These are phyloP conservation scores for Chionographis japonica DNA, from an alignment of 106 monocot genomes.

Conservation along the genomic window DNA sequence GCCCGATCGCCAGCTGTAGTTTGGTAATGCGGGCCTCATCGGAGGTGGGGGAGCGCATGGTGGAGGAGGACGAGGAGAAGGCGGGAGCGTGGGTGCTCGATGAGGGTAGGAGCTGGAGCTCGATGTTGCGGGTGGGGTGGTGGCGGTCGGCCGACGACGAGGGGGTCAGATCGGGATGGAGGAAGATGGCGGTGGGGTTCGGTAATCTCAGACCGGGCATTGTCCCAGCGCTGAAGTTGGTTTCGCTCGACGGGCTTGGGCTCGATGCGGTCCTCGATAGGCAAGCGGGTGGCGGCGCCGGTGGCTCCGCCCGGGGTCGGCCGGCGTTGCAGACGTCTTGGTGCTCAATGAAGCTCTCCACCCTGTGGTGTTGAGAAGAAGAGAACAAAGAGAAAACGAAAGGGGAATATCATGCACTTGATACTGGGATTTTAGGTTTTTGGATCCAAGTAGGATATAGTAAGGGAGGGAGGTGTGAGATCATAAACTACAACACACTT, in stretches of 20 bases:
- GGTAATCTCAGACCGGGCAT: neutral
- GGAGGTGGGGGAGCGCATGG: neutral
- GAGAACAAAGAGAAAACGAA: neutral
- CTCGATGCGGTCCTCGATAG: conserved; percentile 46
- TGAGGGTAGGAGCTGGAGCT: conserved; percentile 46
- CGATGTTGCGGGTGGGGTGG: neutral
- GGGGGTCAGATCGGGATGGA: neutral
- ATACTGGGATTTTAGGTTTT: neutral
- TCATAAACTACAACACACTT: neutral
- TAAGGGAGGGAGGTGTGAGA: neutral
- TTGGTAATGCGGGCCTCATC: conserved; percentile 7
- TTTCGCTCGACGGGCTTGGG: conserved; percentile 41
- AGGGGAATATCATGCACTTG: no score
- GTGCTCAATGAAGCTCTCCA: conserved; percentile 71
- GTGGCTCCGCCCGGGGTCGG: conserved; percentile 16
- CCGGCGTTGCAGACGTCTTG: conserved; percentile 48
- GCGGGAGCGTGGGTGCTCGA: neutral
- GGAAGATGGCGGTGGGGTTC: neutral
- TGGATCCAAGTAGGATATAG: neutral
- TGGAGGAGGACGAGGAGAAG: neutral
- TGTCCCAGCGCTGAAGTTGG: conserved; percentile 14
- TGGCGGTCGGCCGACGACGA: neutral
- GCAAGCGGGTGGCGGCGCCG: conserved; percentile 11
- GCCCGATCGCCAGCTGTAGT: conserved; percentile 40
- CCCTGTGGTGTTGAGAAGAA: conserved; percentile 13